These are phyloP conservation scores for Fusarium zealandicum DNA, from an alignment of 2,329 filamentous ascomycete species.

Conservation along the genomic window DNA sequence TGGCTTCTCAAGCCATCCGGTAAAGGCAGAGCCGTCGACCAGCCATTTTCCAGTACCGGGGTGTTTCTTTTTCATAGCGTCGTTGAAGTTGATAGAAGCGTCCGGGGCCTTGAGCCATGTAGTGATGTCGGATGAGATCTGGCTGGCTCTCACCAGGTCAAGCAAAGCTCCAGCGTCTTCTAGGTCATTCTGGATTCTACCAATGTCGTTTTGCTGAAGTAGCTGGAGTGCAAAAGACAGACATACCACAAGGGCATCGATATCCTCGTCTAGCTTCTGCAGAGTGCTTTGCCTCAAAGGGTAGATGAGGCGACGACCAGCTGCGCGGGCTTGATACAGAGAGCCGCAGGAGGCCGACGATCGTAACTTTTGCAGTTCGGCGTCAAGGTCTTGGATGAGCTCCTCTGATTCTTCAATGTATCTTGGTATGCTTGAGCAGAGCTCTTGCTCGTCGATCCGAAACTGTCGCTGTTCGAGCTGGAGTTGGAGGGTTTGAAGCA, in stretches of 20 bases:
- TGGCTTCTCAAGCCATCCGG: slow-evolving; percentile 37
- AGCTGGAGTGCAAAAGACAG: slow-evolving; percentile 42
- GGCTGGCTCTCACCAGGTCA: slow-evolving; percentile 36
- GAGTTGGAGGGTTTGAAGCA: neutral
- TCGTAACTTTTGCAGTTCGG: slow-evolving; percentile 40
- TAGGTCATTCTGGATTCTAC: slow-evolving; percentile 37
- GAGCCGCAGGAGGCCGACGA: neutral
- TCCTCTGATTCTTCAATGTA: slow-evolving; percentile 41
- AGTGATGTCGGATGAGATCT: slow-evolving; percentile 39
- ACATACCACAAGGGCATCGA: slow-evolving; percentile 43
- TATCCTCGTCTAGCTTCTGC: slow-evolving; percentile 48
- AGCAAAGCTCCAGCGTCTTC: slow-evolving; percentile 41
- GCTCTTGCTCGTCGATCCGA: slow-evolving; percentile 28
- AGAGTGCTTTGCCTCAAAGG: slow-evolving; percentile 49
- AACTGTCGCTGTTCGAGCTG: slow-evolving; percentile 27
- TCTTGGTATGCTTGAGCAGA: slow-evolving; percentile 36
- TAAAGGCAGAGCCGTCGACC: slow-evolving; percentile 32
- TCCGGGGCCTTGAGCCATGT: slow-evolving; percentile 49
- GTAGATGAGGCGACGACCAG: slow-evolving; percentile 36
- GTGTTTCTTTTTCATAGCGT: slow-evolving; percentile 43
- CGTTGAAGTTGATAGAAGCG: slow-evolving; percentile 45
- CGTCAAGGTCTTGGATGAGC: slow-evolving; percentile 41
- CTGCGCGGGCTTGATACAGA: slow-evolving; percentile 9
- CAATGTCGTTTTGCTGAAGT: slow-evolving; percentile 41
- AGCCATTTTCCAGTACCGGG: slow-evolving; percentile 47